Evolutionary conservation across 176 grass and related monocot genomes (phyloP), one percentile per base, ranked within the genome.

Genomic region (Oryza rufipogon): DNA sequence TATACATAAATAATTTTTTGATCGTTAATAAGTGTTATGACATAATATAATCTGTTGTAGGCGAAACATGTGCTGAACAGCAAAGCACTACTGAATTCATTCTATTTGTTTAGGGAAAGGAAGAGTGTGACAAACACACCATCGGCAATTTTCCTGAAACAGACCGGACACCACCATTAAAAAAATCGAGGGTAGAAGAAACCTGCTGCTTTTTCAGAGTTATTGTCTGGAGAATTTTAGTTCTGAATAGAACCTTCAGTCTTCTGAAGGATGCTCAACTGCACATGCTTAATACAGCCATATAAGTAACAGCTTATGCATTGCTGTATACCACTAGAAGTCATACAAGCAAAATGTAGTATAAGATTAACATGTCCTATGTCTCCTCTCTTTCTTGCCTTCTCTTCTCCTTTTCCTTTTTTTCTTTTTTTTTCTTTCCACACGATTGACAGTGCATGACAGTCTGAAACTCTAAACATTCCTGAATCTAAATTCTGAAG

Each of bases 211-310:
- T 72, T n/a, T 30, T 75, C 30, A 80, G 41, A 22, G 64, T 44
- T 73, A 36, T 67, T 74, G 45, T 88, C 17, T 9, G 61, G 14
- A 68, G 87, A 88, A 84, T 68, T 68, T 68, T 58, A 46, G 41
- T 1, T 64, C 19, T 26, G 42, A 66, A 86, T 19, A 38, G 86
- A 88, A 84, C 75, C 45, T 84, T 84, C 86, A 44, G 58, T 65
- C 64, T 66, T 78, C 54, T 52, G 56, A 80, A 66, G 42, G 56
- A 20, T 6, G 71, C 78, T 56, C 86, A 78, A 83, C 20, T 4
- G 71, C 85, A 78, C 86, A 78, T 83, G 80, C 39, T 66, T 10
- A 66, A 12, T 41, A 64, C 83, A 78, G 25, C 13, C 48, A 33
- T 11, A 3, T 11, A 3, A 66, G 30, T 7, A 41, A 36, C 51